phyloP scores from a whole-genome alignment of 163 green algal genomes.

The Chlamydomonas reinhardtii region DNA sequence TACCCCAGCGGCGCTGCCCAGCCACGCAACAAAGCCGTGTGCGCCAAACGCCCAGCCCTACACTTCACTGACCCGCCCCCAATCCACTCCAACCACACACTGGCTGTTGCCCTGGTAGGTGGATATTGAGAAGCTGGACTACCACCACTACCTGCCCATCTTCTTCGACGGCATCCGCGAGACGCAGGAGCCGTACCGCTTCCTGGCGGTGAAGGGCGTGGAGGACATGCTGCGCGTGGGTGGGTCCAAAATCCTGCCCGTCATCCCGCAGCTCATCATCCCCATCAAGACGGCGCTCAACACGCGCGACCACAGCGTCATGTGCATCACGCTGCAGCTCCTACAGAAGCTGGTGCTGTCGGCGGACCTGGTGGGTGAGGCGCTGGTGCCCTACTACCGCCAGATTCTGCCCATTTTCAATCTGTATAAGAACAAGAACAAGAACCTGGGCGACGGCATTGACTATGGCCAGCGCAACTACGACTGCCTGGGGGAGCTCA shows the following conservation, averaged over 20 bases:
- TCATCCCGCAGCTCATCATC: slow-evolving; percentile 94
- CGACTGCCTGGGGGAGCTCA: slow-evolving; percentile 86
- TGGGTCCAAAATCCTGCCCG: slow-evolving; percentile 82
- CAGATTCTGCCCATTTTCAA: slow-evolving; percentile 83
- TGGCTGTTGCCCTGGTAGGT: slow-evolving; percentile 55
- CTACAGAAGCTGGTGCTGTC: slow-evolving; percentile 90
- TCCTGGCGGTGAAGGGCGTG: slow-evolving; percentile 87
- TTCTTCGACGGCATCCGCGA: slow-evolving; percentile 95
- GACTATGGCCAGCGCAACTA: slow-evolving; percentile 91
- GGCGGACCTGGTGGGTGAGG: slow-evolving; percentile 85
- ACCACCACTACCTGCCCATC: slow-evolving; percentile 94
- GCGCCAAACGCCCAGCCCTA: no score
- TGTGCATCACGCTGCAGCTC: slow-evolving; percentile 82
- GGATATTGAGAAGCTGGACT: slow-evolving; percentile 91
- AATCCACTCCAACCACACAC: no score
- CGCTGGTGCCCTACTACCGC: slow-evolving; percentile 94
- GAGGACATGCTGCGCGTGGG: slow-evolving; percentile 86
- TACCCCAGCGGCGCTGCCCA: no score
- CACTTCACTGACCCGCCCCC: no score
- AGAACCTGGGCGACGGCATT: slow-evolving; percentile 89
- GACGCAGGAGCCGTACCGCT: slow-evolving; percentile 78
- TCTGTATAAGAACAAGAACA: slow-evolving; percentile 81
- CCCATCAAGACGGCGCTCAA: slow-evolving; percentile 95
- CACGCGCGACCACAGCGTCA: slow-evolving; percentile 81
- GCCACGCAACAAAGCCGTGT: no score